phyloP scores from a whole-genome alignment of 2,329 filamentous ascomycete genomes.

The Aureobasidium uvarum region DNA sequence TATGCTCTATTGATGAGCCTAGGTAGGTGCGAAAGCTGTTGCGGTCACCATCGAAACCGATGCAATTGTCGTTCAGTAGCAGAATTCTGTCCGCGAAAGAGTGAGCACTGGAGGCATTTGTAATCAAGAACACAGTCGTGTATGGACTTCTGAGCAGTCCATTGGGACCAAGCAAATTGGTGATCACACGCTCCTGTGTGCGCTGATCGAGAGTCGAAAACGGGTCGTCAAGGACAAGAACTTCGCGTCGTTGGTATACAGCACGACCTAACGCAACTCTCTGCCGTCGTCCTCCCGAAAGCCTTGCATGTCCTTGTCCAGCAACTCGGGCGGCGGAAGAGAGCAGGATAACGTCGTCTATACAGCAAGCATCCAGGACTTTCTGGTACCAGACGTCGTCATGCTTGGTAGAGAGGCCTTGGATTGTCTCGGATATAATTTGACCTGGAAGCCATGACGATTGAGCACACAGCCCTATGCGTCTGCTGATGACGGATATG shows the following conservation, averaged over 20 bases:
- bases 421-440: constrained; percentile 72
- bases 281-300: constrained; percentile 54
- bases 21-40: background rate
- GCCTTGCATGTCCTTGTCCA: constrained; percentile 51
- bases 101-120: background rate
- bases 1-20: background rate
- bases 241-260: constrained; percentile 51
- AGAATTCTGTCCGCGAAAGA: background rate
- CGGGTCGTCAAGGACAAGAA: constrained; percentile 54
- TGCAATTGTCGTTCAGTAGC: background rate
- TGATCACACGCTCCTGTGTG: constrained; percentile 51
- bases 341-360: constrained; percentile 34
- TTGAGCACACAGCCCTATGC: constrained; percentile 28
- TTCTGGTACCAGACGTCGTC: constrained; percentile 40
- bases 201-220: constrained; percentile 52
- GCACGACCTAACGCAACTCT: constrained; percentile 55
- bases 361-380: constrained; percentile 29
- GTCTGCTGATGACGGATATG: background rate
- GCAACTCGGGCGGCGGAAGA: constrained; percentile 46
- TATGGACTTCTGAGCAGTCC: constrained; percentile 44
- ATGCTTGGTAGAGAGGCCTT: constrained; percentile 58
- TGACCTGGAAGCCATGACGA: constrained; percentile 74
- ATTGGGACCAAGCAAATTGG: constrained; percentile 46
- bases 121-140: background rate
- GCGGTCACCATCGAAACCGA: background rate